A percentile compares a stretch with the other conserved stretches of the same genome.
These are phyloP conservation scores for Xylaria arbuscula DNA, from an alignment of 2,329 filamentous ascomycete species.

Conservation along the genomic window DNA sequence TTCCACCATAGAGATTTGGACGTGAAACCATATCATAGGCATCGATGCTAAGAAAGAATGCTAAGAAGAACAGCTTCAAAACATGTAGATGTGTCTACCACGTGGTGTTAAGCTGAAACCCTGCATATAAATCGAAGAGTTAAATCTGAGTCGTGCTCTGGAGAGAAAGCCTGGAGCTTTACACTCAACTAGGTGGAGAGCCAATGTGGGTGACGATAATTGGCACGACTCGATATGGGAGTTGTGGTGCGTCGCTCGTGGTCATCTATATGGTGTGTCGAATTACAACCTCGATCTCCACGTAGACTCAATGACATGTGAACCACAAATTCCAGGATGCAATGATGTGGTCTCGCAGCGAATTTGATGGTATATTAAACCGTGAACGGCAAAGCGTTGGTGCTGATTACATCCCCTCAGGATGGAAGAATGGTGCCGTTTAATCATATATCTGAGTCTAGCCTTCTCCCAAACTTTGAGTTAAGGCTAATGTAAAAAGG, in stretches of 20 bases:
- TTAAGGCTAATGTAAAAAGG: not conserved
- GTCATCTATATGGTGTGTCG: not conserved
- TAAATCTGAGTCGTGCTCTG: conserved; percentile 9
- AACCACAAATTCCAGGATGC: not conserved
- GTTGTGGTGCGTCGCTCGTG: not conserved
- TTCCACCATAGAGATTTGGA: not conserved
- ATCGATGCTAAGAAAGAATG: not conserved
- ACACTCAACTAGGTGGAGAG: not conserved
- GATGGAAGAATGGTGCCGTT: not conserved
- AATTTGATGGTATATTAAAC: not conserved
- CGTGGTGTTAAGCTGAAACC: conserved; percentile 11
- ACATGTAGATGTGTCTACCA: not conserved
- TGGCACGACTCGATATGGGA: conserved; percentile 4
- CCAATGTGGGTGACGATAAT: not conserved
- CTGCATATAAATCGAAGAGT: not conserved
- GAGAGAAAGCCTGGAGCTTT: not conserved
- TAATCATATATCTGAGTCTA: not conserved
- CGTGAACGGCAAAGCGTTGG: not conserved
- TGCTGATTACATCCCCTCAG: not conserved
- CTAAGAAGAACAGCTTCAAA: not conserved
- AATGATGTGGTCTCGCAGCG: not conserved
- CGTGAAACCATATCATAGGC: not conserved
- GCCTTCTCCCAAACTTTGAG: not conserved
- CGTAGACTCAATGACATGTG: not conserved
- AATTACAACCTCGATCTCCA: not conserved